phyloP scores from a whole-genome alignment of 805 yeast species.

The Teunomyces aglyptinius region DNA sequence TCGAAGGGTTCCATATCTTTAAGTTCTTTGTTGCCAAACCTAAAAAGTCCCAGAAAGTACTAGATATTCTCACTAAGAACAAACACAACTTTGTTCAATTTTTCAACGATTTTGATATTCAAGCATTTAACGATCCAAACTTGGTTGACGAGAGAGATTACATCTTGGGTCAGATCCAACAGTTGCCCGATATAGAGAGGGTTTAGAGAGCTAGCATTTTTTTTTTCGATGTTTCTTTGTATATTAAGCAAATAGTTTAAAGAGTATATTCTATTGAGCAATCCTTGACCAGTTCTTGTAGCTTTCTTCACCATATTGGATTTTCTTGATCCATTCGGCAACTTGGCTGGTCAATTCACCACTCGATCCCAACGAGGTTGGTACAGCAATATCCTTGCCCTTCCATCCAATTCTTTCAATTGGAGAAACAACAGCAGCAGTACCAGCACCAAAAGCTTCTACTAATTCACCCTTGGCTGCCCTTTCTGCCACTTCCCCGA shows the following conservation, averaged over 20 bases:
- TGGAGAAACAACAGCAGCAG: conserved; percentile 96
- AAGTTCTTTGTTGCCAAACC: conserved; percentile 98
- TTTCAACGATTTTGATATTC: conserved; percentile 62
- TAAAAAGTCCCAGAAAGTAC: conserved; percentile 72
- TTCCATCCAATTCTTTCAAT: conserved; percentile 82
- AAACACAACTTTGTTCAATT: conserved; percentile 72
- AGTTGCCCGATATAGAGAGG: conserved; percentile 59
- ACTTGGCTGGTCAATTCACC: conserved; percentile 78
- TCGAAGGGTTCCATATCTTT: conserved; percentile 90
- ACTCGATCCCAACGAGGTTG: conserved; percentile 76
- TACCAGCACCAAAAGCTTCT: conserved; percentile 96
- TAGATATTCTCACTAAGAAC: conserved; percentile 81
- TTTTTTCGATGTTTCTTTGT: background rate
- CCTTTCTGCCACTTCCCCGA: conserved; percentile 73
- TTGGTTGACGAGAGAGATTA: conserved; percentile 80
- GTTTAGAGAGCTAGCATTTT: conserved; percentile 7
- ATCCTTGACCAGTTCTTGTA: conserved; percentile 54
- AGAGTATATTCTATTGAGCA: conserved; percentile 15
- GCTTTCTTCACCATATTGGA: conserved; percentile 85
- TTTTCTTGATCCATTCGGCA: conserved; percentile 80
- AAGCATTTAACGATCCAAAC: conserved; percentile 59
- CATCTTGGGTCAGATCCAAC: conserved; percentile 70
- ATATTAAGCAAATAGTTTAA: background rate
- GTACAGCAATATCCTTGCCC: conserved; percentile 71
- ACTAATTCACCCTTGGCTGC: conserved; percentile 79